Base-by-base conservation (phyloP, 495 filamentous ascomycete genomes). In the Penicillium diatomitis region DNA sequence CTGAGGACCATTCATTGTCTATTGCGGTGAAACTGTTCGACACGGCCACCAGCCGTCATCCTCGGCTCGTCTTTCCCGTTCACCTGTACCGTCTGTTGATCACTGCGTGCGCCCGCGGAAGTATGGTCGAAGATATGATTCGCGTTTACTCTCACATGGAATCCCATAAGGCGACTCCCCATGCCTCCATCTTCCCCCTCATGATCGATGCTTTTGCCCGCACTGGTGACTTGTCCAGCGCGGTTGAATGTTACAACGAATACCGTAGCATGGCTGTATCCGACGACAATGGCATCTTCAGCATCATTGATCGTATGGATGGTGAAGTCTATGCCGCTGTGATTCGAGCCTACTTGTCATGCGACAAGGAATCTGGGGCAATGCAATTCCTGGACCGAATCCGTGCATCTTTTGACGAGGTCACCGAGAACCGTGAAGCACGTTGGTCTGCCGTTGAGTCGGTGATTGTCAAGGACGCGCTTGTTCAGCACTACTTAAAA, bases 171-270 rank as follows among this genome's bases (percentile, higher is more conserved):
- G 76, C 89, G 27, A 76, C 75, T 9, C 86, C 91, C 0, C 80
- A 80, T 51, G 82, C 87, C 12, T 80, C 84, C 37, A 89, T 90
- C 33, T 96, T 95, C 67, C 81, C 88, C 2, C 76, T 82, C 9
- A 95, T 98, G 87, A 97, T 98, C 58, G 80, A 86, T 36, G 89
- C 88, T 0, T 97, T 96, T 60, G 89, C 86, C 39, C 77, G 77
- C 31, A 76, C 75, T 4, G 83, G 88, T 10, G 88, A 98, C 57
- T 73, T 97, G 35, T 72, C 75, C 57, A 91, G 86, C 53, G 94
- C 88, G n/a, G 84, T 95, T 8, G 92, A 97, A 58, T 88, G 87
- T 69, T 96, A 95, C 69, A 87, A 94, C 54, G 88, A 90, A 65
- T 98, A 97, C 74, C 88, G 86, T 59, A 73, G 76, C 8, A 75